Conservation (phyloP, 106 monocot genomes). For the Xerophyta viscosa region DNA sequence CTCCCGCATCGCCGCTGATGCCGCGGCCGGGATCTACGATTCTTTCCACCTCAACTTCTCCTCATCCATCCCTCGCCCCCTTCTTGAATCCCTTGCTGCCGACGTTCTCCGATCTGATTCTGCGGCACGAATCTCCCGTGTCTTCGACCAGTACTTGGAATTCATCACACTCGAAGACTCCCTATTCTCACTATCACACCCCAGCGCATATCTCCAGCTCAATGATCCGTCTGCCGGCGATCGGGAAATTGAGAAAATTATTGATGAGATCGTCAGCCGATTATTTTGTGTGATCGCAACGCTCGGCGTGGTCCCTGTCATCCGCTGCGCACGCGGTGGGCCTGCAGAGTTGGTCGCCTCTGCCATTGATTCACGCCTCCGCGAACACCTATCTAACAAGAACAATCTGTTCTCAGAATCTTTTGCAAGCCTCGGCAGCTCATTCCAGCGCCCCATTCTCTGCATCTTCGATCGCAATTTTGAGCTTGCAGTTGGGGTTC, state of each 20-base stretch:
- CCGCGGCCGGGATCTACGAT: slow-evolving; percentile 46
- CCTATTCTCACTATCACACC: slow-evolving; percentile 76
- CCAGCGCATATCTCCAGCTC: slow-evolving; percentile 49
- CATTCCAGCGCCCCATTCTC: slow-evolving; percentile 74
- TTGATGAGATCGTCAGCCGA: slow-evolving; percentile 58
- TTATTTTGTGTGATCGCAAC: slow-evolving; percentile 80
- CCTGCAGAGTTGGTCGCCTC: slow-evolving; percentile 89
- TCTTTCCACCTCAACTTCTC: slow-evolving; percentile 93
- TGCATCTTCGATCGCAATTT: slow-evolving; percentile 92
- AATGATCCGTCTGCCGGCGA: slow-evolving; percentile 81
- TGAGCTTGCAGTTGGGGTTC: slow-evolving; percentile 78
- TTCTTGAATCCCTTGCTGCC: slow-evolving; percentile 74
- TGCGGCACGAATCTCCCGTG: slow-evolving; percentile 49
- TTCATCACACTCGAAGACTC: slow-evolving; percentile 78
- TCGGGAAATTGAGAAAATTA: slow-evolving; percentile 60
- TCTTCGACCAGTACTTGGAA: slow-evolving; percentile 85
- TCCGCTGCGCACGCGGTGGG: slow-evolving; percentile 65
- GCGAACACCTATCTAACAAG: slow-evolving; percentile 66
- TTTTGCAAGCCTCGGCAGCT: slow-evolving; percentile 17
- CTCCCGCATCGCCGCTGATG: slow-evolving; percentile 53
- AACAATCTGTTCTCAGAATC: slow-evolving; percentile 76
- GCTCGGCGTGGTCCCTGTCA: slow-evolving; percentile 67
- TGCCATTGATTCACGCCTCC: slow-evolving; percentile 53
- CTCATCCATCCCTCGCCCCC: slow-evolving; percentile 73
- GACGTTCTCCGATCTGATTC: slow-evolving; percentile 36